These are phyloP conservation scores for Phytophthora colocasiae DNA, from an alignment of 352 stramenopile species.

Conservation along the genomic window DNA sequence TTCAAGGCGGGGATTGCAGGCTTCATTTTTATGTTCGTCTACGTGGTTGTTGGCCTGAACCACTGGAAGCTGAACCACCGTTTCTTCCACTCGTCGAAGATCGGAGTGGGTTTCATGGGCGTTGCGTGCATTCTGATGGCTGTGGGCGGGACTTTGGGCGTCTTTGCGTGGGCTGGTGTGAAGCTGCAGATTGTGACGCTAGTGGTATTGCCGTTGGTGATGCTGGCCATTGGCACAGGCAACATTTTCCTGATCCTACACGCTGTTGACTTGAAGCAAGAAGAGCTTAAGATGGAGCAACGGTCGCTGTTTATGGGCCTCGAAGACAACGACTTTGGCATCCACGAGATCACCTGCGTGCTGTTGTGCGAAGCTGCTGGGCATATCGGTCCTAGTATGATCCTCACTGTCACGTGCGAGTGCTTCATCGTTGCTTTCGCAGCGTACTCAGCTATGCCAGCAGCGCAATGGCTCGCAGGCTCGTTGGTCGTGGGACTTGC, in stretches of 20 bases:
- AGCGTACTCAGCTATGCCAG: slow-evolving; percentile 70
- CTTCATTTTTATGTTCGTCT: slow-evolving; percentile 76
- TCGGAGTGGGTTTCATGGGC: slow-evolving; percentile 69
- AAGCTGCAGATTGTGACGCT: slow-evolving; percentile 80
- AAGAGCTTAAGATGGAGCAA: slow-evolving; percentile 52
- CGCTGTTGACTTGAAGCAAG: slow-evolving; percentile 57
- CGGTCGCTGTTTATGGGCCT: slow-evolving; percentile 57
- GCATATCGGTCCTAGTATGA: slow-evolving; percentile 71
- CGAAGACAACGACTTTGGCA: slow-evolving; percentile 50
- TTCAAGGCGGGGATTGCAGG: slow-evolving; percentile 50
- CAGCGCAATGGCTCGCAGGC: slow-evolving; percentile 67
- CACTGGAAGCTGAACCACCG: slow-evolving; percentile 50
- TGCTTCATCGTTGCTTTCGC: slow-evolving; percentile 58
- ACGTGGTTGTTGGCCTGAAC: slow-evolving; percentile 75
- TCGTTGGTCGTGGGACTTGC: slow-evolving; percentile 54
- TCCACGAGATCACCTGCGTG: slow-evolving; percentile 60
- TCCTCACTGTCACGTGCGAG: slow-evolving; percentile 54
- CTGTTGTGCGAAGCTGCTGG: slow-evolving; percentile 54
- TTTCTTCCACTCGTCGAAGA: slow-evolving; percentile 75
- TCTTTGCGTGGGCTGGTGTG: slow-evolving; percentile 68
- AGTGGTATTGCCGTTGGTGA: slow-evolving; percentile 68
- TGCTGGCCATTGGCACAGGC: slow-evolving; percentile 71
- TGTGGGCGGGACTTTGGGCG: slow-evolving; percentile 67
- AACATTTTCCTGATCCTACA: slow-evolving; percentile 80
- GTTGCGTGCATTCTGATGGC: slow-evolving; percentile 69